A percentile compares a stretch with the other conserved stretches of the same genome.
Conservation (phyloP, 2,329 filamentous ascomycete species). For the Fulvia fulva region DNA sequence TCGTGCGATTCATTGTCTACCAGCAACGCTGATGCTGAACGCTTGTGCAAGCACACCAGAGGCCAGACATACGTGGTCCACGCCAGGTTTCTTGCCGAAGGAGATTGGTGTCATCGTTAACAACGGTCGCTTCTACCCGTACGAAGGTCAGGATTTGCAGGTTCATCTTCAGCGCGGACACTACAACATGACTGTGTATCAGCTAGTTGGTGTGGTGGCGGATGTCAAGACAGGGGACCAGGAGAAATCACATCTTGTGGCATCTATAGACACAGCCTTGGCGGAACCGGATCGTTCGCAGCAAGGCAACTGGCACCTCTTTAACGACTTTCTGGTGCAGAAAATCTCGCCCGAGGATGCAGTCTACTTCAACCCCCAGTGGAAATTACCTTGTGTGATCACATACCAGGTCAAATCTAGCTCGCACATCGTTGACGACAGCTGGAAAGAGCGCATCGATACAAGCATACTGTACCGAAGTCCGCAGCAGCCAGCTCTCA, state of each 20-base stretch:
- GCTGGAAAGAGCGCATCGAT: conserved; percentile 82
- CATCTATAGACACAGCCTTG: conserved; percentile 77
- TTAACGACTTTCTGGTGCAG: conserved; percentile 93
- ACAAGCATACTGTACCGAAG: conserved; percentile 79
- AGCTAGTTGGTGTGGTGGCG: conserved; percentile 81
- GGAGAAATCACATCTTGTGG: conserved; percentile 85
- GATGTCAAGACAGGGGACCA: conserved; percentile 84
- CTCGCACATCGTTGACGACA: conserved; percentile 76
- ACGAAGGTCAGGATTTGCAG: conserved; percentile 84
- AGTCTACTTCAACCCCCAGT: conserved; percentile 79
- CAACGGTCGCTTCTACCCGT: conserved; percentile 89
- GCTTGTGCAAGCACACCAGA: conserved; percentile 69
- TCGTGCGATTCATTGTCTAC: conserved; percentile 77
- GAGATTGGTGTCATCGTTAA: conserved; percentile 92
- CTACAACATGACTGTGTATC: conserved; percentile 82
- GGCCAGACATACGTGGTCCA: conserved; percentile 78
- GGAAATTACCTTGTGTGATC: conserved; percentile 89
- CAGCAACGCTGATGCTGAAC: conserved; percentile 84
- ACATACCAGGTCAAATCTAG: conserved; percentile 78
- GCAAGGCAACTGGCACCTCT: conserved; percentile 82
- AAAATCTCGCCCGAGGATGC: conserved; percentile 78
- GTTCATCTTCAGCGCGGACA: conserved; percentile 73
- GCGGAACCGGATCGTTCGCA: conserved; percentile 54
- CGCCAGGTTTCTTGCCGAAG: conserved; percentile 84
- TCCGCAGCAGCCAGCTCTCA: conserved; percentile 45